phyloP scores from a whole-genome alignment of 225 moss, liverwort and hornwort species.

The Thuidium tamariscinum region DNA sequence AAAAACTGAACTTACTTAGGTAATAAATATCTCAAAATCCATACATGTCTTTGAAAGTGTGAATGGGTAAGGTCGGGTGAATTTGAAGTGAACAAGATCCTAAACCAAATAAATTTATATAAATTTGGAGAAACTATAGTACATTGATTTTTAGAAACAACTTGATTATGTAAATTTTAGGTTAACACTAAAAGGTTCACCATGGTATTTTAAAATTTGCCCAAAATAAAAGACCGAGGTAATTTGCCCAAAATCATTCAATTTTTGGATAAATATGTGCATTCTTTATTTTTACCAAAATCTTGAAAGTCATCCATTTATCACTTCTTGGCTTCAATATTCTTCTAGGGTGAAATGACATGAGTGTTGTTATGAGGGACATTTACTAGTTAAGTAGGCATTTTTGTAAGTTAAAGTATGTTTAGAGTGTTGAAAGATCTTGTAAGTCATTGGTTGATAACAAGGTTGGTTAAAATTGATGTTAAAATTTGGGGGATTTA shows the following conservation, averaged over 20 bases:
- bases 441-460: neutral
- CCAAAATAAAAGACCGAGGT: neutral
- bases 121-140: neutral
- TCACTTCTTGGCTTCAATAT: neutral
- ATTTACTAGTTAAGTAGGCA: neutral
- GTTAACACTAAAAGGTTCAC: accelerated
- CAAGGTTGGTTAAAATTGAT: neutral
- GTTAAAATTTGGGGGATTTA: no score
- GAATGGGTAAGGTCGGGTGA: no score
- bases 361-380: accelerated
- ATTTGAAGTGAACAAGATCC: neutral
- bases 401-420: neutral
- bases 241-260: neutral
- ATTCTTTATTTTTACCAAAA: neutral
- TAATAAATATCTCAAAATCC: neutral
- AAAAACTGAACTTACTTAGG: neutral
- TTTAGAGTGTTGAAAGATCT: accelerated
- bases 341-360: neutral
- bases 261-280: no score
- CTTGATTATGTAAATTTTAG: neutral
- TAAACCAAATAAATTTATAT: neutral
- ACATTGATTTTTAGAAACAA: neutral
- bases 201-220: neutral
- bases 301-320: neutral
- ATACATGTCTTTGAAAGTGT: neutral